Evolutionary conservation across 352 stramenopile species (phyloP).

Genomic region (Hyaloperonospora arabidopsidis): DNA sequence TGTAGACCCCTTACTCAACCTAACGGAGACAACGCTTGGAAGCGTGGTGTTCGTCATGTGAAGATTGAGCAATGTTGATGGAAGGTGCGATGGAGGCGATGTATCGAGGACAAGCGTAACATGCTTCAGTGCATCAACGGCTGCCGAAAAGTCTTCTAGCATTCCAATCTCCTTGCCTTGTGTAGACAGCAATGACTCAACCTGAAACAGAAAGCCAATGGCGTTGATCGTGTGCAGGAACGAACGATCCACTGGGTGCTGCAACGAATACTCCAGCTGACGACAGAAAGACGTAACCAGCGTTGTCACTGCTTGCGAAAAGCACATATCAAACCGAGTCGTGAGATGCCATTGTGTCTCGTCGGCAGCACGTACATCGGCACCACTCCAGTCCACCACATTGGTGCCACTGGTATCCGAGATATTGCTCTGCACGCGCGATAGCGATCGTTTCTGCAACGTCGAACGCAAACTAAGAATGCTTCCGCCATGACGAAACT

Average conservation of each 20-base stretch:
- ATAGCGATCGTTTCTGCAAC: conserved; percentile 51
- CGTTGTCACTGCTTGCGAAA: conserved; percentile 69
- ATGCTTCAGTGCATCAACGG: conserved; percentile 66
- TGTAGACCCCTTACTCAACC: conserved; percentile 44
- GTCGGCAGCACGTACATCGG: conserved; percentile 38
- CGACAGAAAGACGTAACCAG: conserved; percentile 68
- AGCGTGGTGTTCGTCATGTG: conserved; percentile 68
- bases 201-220: conserved; percentile 76
- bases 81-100: conserved; percentile 44
- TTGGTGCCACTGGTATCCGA: conserved; percentile 27
- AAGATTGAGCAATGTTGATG: conserved; percentile 65
- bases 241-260: conserved; percentile 44
- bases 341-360: conserved; percentile 73
- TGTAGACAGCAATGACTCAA: conserved; percentile 91
- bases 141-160: conserved; percentile 85
- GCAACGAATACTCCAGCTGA: conserved; percentile 57
- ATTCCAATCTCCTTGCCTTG: conserved; percentile 94
- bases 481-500: conserved; percentile 69
- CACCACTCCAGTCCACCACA: conserved; percentile 49
- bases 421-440: conserved; percentile 38
- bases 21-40: conserved; percentile 64
- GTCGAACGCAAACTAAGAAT: conserved; percentile 57
- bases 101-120: conserved; percentile 67
- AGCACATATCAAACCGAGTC: conserved; percentile 69
- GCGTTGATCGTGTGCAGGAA: conserved; percentile 59